These are phyloP conservation scores for Vitis hybrid DNA, from an alignment of 177 flowering plant species.

Conservation along the genomic window DNA sequence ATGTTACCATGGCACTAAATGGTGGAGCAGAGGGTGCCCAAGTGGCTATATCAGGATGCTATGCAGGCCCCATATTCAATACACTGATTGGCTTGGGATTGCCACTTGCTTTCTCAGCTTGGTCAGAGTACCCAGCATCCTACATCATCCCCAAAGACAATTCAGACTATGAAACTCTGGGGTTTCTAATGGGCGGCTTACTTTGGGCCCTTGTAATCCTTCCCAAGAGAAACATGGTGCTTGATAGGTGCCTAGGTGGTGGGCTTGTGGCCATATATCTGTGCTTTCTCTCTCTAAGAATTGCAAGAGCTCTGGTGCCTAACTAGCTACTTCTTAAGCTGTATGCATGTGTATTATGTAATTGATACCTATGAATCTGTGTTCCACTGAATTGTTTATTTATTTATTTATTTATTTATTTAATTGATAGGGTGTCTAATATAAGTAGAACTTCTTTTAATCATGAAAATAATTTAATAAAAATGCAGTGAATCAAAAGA, in stretches of 20 bases:
- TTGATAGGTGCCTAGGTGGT: constrained; percentile 44
- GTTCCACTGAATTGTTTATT: too few relatives aligned
- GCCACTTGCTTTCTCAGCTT: constrained; percentile 39
- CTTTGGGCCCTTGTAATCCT: constrained; percentile 61
- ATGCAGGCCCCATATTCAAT: constrained; percentile 94
- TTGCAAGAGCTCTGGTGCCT: too few relatives aligned
- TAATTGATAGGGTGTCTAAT: too few relatives aligned
- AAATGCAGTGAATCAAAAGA: too few relatives aligned
- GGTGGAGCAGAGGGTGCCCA: constrained; percentile 68
- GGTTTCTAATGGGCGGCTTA: constrained; percentile 45
- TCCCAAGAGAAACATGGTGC: constrained; percentile 46
- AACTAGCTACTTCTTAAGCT: too few relatives aligned
- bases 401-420: too few relatives aligned
- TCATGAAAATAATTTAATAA: too few relatives aligned
- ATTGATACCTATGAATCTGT: too few relatives aligned
- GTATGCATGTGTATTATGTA: too few relatives aligned
- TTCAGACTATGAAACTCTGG: constrained; percentile 40
- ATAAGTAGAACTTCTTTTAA: too few relatives aligned
- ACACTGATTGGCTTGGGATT: constrained; percentile 73
- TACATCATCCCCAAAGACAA: constrained; percentile 39
- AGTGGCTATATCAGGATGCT: constrained; percentile 77
- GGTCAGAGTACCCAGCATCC: constrained; percentile 42
- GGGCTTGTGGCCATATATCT: constrained; percentile 56
- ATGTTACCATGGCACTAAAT: constrained; percentile 63
- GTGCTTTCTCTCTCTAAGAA: constrained; percentile 28